Evolutionary conservation across 2,329 filamentous ascomycete species (phyloP), one percentile per base, ranked within the genome.

Genomic region (Penicillium sp.): DNA sequence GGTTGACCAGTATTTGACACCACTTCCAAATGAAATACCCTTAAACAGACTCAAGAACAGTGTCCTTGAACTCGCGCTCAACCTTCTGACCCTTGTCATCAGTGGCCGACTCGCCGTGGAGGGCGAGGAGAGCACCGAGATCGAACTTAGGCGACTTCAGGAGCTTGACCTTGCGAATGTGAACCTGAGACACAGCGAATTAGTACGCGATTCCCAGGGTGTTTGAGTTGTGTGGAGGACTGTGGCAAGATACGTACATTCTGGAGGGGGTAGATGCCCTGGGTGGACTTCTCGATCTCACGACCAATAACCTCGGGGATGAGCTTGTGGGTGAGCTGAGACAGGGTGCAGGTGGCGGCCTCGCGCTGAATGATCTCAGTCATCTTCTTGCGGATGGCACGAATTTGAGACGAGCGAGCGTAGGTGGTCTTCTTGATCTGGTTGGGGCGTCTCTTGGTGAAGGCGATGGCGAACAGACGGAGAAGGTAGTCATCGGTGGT

Each of bases 391-490:
- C 94, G 89, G 79, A 99, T 99, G 69, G 89, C 87, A 67, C 93
- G 89, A 79, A 97, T 97, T 82, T 99, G 94, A 64, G 94, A 97
- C 64, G 90, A 91, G 65, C 88, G 88, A 68, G 94, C 94, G 76
- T 99, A 99, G 76, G 94, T 99, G 72, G 94, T 99, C 89, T 97
- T 99, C 89, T 96, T 96, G 85, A 99, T 93, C 85, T 99, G 94
- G 85, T 97, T 99, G 70, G 90, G 91, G 74, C 94, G 88, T 79
- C 91, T 86, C 89, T 97, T 97, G 80, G 94, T 99, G 85, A 99
- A 99, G 70, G 90, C 94, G 70, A 99, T 99, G 77, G 90, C 90
- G 83, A 99, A 99, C 70, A 99, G 87, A 73, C 94, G 90, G 81
- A 99, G 86, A 76, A 97, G 92, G 85, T 99, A 97, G 81, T 99